Evolutionary conservation across 352 stramenopile species (phyloP), one percentile per base, ranked within the genome.

Genomic region (Phytophthora niederhauseri): DNA sequence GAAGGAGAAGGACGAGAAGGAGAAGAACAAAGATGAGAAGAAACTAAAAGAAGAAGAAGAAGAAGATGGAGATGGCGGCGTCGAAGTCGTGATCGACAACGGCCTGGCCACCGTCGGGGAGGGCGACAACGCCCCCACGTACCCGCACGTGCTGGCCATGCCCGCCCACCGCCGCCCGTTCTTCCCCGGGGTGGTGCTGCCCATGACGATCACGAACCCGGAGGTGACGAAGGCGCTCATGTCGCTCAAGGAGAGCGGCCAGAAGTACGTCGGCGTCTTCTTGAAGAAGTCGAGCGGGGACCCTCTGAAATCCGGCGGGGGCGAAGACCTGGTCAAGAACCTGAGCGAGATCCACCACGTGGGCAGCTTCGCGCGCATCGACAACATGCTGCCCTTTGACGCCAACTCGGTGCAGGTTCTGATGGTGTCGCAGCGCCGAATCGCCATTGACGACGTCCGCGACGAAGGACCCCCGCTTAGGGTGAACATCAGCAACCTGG

Each of bases 331-430:
- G 6, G 96, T 99, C 26, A 94, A 84, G 8, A 86, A 98, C 73
- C 61, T 98, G 28, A 92, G 87, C 48, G 93, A 99, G 66, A 95
- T 99, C 58, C 96, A 99, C 75, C 79, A 86, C 30, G 87, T 99
- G 6, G 97, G 97, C 31, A 99, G 95, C 24, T 98, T 99, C 75
- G 97, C 96, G n/a, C 89, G 98, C 49, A 98, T 99, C 62, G 87
- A 98, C 71, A 93, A 97, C 62, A 89, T 98, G 73, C 81, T 93
- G 3, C 81, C 89, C 19, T 94, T 94, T 45, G 76, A 95, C 64
- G 65, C 81, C 12, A 86, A 87, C 58, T 86, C 81, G 30, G 84
- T 91, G 52, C 85, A 95, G 64, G 78, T 95, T 22, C 78, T 98
- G 3, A 85, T 98, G 70, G 88, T 97, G 14, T 96, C 97, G 8